Evolutionary conservation across 2,329 filamentous ascomycete genomes (phyloP).

Genomic region (Colletotrichum brevisporum): DNA sequence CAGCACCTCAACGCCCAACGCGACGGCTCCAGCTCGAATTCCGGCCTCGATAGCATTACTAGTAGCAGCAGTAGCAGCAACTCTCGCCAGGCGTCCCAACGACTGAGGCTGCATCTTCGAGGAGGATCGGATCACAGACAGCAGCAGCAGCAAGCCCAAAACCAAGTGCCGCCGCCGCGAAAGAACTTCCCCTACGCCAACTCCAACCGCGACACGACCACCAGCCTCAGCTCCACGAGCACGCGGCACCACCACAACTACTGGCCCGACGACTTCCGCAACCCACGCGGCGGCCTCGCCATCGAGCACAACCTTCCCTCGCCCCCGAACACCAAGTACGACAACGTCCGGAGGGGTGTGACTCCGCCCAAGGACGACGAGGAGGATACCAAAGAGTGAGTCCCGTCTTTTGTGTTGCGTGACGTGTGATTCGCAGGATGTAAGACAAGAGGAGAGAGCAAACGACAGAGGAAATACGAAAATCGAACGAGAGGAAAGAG

Average conservation of each 20-base stretch:
- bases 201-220: conserved; percentile 16
- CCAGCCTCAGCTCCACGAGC: conserved; percentile 20
- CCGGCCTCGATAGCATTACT: background rate
- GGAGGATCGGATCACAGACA: conserved; percentile 5
- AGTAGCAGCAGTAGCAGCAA: background rate
- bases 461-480: background rate
- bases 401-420: background rate
- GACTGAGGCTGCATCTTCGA: conserved; percentile 19
- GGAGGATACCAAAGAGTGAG: conserved; percentile 19
- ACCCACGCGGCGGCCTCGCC: conserved; percentile 26
- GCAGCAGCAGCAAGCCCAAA: background rate
- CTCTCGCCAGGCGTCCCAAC: conserved; percentile 3
- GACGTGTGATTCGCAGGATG: background rate
- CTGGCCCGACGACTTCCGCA: conserved; percentile 35
- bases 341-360: conserved; percentile 13
- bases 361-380: background rate
- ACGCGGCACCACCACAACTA: conserved; percentile 20
- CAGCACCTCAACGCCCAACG: conserved; percentile 7
- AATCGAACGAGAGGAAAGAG: background rate
- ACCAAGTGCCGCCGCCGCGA: background rate
- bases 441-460: background rate
- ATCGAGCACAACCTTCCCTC: conserved; percentile 12
- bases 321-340: conserved; percentile 20
- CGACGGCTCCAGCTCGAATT: background rate
- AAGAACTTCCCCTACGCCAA: conserved; percentile 14